Percentiles rank a stretch among this genome's conserved stretches.
These are phyloP conservation scores for Knoxia roxburghii DNA, from an alignment of 257 asterid genomes.

Conservation along the genomic window DNA sequence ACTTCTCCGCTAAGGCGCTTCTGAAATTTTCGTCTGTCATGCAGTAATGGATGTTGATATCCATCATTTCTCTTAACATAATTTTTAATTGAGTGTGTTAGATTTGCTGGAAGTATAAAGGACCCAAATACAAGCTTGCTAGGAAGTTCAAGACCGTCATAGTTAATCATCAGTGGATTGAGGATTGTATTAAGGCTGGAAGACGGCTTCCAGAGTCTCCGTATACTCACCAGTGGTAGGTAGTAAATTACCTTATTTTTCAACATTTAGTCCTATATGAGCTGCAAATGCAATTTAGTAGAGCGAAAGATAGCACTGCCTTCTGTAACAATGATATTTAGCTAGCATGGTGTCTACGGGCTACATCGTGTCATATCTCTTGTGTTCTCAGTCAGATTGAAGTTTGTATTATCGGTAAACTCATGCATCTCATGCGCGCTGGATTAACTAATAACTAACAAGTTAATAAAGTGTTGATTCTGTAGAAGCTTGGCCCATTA, in stretches of 20 bases:
- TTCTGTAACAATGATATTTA: neutral
- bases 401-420: no score
- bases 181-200: conserved; percentile 67
- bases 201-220: conserved; percentile 55
- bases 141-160: conserved; percentile 34
- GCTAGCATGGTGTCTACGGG: neutral
- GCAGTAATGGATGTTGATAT: neutral
- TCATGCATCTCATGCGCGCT: neutral
- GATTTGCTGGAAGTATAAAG: conserved; percentile 45
- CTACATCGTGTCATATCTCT: neutral
- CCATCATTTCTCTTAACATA: neutral
- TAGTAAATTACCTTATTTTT: no score
- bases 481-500: neutral
- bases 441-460: neutral
- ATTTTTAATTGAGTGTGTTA: conserved; percentile 2
- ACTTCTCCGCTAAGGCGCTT: neutral
- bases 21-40: neutral
- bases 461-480: neutral
- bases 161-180: conserved; percentile 87
- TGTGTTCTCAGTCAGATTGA: neutral
- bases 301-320: neutral
- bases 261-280: no score
- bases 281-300: neutral
- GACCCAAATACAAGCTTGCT: conserved; percentile 51
- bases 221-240: conserved; percentile 54